Base-by-base conservation (phyloP, 495 filamentous ascomycete species). In the Daldinia concentrica region DNA sequence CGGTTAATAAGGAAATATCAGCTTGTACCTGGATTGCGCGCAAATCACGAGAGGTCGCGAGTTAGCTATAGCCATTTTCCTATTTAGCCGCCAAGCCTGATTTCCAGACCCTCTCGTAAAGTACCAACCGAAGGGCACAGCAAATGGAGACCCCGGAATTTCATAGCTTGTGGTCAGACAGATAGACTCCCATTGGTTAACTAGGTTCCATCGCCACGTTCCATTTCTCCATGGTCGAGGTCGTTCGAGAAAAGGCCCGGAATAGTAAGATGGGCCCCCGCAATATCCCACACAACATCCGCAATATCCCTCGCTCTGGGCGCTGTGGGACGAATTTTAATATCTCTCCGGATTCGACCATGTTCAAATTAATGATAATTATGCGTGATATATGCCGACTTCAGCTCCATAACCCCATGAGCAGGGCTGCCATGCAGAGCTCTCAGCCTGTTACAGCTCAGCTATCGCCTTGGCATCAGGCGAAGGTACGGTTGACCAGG, bases 1-100 rank as follows among this genome's bases (percentile, higher is more conserved):
- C 72, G 72, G 72, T 67, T 74, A 74, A 71, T 74, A 71, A 71
- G 72, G 72, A 29, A 68, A 64, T 68, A 74, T 64, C 37, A 64
- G 58, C 62, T 67, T 64, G 48, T 61, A 61, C 48, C 24, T 34
- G 36, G 34, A 19, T 60, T 41, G 62, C 58, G 54, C 58, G 43
- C 37, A 71, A 67, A 71, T 71, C 72, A 65, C 34, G 50, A 52
- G 64, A 60, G 63, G 30, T 66, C 55, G n/a, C 54, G 58, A 52
- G 37, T 58, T 58, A 30, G 48, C 41, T 71, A 67, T 43, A 63
- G 59, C 63, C 67, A 56, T 68, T 74, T 74, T 71, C 34, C 63
- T 32, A 71, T 74, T 74, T 74, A 74, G 59, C 71, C 71, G 71
- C 58, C 63, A 74, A 54, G 67, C 72, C 63, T 74, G 67, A 68